Base-by-base conservation (phyloP, 202 grass and related monocot species). In the Musa balbisiana region DNA sequence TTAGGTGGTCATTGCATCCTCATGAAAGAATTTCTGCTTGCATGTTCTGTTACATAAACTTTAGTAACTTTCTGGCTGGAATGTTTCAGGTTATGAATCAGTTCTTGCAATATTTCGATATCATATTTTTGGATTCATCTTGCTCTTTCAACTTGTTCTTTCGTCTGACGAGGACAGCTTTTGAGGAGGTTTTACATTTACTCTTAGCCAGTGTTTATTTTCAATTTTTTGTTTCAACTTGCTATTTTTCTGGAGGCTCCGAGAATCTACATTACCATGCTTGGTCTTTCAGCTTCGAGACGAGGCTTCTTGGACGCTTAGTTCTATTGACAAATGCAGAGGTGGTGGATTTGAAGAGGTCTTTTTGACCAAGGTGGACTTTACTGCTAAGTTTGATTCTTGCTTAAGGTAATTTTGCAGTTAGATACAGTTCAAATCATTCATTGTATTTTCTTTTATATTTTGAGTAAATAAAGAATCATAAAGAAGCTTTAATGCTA, bases 281-380 rank as follows among this genome's bases (percentile, higher is more conserved):
- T 55, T 77, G 11, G 16, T n/a, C 76, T 22, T 81, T 89, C 88
- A 98, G 95, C 88, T 98, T 84, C 89, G 86, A 87, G 91, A 90
- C 55, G 95, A 94, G 74, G 88, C 85, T 80, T 68, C 84, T 76
- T 83, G 86, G n/a, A 76, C 82, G 12, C 87, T 90, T 85, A 78
- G 62, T 80, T 89, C 87, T 80, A 81, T 94, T 53, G 88, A 91
- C 81, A 98, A 92, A 83, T 89, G 81, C 67, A 90, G 73, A 82
- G 84, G 88, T 82, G 89, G 84, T 85, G 90, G 88, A 64, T 88
- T 98, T 86, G 90, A 92, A 79, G 91, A 98, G 80, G 81, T 92
- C 64, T 98, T 98, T 80, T 90, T 94, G 83, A 94, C 88, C 72
- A 98, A 92, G 70, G 85, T 94, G 77, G 95, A 92, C 72, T 85